Conservation (phyloP, 345 rosid species). For the Eucalyptus marginata region DNA sequence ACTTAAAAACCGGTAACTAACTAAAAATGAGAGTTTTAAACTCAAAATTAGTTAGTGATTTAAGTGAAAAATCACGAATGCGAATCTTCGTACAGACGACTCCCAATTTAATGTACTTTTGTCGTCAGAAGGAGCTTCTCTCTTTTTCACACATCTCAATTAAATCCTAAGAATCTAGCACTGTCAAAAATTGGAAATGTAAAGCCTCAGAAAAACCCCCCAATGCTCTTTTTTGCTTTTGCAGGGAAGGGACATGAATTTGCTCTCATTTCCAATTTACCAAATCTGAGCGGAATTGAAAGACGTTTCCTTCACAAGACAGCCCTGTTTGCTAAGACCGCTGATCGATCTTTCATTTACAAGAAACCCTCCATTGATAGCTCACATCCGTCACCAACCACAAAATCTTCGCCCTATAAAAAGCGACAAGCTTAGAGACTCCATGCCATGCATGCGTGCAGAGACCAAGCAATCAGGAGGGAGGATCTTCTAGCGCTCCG, state of each 20-base stretch:
- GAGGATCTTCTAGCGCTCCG: background rate
- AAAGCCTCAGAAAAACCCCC: background rate
- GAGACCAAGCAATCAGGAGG: background rate
- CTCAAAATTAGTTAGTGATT: background rate
- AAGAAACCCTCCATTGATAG: background rate
- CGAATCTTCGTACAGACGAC: background rate
- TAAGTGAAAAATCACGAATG: background rate
- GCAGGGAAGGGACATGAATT: background rate
- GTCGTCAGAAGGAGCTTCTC: background rate
- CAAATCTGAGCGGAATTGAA: background rate
- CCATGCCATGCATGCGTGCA: background rate
- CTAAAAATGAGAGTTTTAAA: background rate
- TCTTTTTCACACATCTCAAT: background rate
- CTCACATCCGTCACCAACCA: background rate
- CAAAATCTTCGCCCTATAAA: background rate
- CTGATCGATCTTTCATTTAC: background rate
- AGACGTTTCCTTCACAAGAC: background rate
- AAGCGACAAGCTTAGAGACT: background rate
- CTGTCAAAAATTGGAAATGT: background rate
- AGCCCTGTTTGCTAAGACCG: background rate
- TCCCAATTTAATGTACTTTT: background rate
- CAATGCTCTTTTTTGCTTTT: background rate
- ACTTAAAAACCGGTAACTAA: background rate
- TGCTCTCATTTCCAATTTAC: background rate
- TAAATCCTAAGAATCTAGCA: background rate